phyloP scores from a whole-genome alignment of 106 monocot species.

The Dioscorea zingiberensis region DNA sequence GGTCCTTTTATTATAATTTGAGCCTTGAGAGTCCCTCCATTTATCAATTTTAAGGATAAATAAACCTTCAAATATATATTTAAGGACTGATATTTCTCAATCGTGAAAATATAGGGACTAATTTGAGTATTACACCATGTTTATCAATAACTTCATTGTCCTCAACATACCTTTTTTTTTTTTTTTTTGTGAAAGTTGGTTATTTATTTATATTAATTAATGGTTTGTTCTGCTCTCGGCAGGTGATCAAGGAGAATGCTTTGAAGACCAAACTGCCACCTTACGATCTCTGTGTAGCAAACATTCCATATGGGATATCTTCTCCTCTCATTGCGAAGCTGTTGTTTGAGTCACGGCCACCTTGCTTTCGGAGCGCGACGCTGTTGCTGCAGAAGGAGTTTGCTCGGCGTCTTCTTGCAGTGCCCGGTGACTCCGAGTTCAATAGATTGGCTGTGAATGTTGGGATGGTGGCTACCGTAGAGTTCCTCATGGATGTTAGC shows the following conservation, averaged over 20 bases:
- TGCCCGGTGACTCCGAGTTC: constrained; percentile 72
- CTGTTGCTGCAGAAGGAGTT: constrained; percentile 93
- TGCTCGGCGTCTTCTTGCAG: constrained; percentile 54
- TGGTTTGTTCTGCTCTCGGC: too few species aligned
- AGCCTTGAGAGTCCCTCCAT: too few species aligned
- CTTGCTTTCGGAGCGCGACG: constrained; percentile 54
- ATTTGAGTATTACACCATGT: too few species aligned
- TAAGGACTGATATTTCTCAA: too few species aligned
- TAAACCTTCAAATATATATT: too few species aligned
- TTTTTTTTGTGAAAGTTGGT: too few species aligned
- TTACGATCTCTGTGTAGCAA: constrained; percentile 78
- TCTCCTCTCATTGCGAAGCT: constrained; percentile 82
- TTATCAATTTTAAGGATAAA: too few species aligned
- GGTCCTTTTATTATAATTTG: too few species aligned
- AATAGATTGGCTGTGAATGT: constrained; percentile 76
- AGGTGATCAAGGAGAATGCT: constrained; percentile 65
- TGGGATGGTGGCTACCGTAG: constrained; percentile 47
- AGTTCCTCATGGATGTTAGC: constrained; percentile 71
- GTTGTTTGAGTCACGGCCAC: constrained; percentile 26
- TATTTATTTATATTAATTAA: too few species aligned
- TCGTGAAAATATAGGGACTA: too few species aligned
- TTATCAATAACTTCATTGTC: too few species aligned
- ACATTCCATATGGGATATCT: constrained; percentile 92
- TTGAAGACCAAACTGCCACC: constrained; percentile 53
- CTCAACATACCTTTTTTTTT: too few species aligned